Conservation (phyloP, 1,284 basidiomycete species). For the Puccinia hordei region DNA sequence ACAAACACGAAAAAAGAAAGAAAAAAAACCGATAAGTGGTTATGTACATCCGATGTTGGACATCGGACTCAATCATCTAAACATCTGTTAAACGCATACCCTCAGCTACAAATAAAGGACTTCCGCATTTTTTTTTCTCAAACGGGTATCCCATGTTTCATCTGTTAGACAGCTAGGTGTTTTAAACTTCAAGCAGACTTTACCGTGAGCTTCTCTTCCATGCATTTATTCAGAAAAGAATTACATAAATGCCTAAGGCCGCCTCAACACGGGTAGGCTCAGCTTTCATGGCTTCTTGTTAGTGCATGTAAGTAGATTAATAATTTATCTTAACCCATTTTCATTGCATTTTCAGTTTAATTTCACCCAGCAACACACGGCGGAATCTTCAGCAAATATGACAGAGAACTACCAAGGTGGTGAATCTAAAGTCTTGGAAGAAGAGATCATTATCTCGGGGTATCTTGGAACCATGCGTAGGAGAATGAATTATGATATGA, state of each 20-base stretch:
- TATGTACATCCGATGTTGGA: not conserved
- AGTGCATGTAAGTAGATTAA: not conserved
- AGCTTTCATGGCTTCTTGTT: not conserved
- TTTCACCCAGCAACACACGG: not conserved
- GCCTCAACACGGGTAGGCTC: not conserved
- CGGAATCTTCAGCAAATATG: not conserved
- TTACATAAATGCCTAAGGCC: not conserved
- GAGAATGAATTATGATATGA: not conserved
- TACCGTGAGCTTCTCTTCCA: not conserved
- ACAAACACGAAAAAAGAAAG: not conserved
- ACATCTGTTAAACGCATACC: not conserved
- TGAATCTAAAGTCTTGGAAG: not conserved
- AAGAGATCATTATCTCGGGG: not conserved
- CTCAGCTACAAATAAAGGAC: not conserved
- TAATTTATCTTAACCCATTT: not conserved
- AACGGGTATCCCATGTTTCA: not conserved
- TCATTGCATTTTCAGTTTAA: not conserved
- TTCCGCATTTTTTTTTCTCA: not conserved
- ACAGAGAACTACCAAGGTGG: not conserved
- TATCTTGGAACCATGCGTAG: not conserved
- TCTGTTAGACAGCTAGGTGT: not conserved
- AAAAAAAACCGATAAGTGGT: not conserved
- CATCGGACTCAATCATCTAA: not conserved
- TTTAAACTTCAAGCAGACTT: not conserved
- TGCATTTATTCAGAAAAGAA: not conserved